Conservation (phyloP, 805 yeast genomes). For the Yamadazyma paraphyllophila region DNA sequence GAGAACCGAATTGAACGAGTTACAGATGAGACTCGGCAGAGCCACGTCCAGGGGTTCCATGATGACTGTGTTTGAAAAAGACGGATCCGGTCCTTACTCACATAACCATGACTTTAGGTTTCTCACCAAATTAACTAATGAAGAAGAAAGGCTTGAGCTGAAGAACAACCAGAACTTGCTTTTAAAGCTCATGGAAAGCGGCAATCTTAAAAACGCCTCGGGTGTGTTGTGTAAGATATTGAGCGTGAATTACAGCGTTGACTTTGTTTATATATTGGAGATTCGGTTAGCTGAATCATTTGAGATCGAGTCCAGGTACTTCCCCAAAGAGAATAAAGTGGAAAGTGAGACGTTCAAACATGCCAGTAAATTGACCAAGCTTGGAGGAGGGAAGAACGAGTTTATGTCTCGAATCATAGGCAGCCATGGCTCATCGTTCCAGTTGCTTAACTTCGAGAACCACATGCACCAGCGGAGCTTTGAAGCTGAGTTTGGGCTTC, state of each 20-base stretch:
- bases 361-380: conserved; percentile 34
- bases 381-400: conserved; percentile 26
- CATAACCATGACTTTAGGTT: conserved; percentile 48
- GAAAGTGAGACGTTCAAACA: conserved; percentile 44
- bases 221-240: conserved; percentile 36
- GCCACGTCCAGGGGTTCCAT: conserved; percentile 48
- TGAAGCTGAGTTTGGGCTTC: conserved; percentile 52
- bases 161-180: conserved; percentile 29
- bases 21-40: conserved; percentile 46
- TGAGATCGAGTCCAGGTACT: conserved; percentile 38
- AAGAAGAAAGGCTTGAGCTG: conserved; percentile 12
- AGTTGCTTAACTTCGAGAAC: conserved; percentile 30
- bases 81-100: conserved; percentile 62
- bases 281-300: conserved; percentile 48
- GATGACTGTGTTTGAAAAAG: conserved; percentile 54
- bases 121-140: conserved; percentile 11
- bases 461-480: conserved; percentile 44
- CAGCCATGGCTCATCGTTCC: conserved; percentile 27
- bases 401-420: conserved; percentile 48
- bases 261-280: conserved; percentile 51
- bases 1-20: conserved; percentile 27
- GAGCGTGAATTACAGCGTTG: conserved; percentile 30
- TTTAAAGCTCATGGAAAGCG: conserved; percentile 31
- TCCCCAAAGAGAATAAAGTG: conserved; percentile 45
- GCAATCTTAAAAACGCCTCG: conserved; percentile 48